A percentile compares a stretch with the other conserved stretches of the same genome.
phyloP scores from a whole-genome alignment of 352 stramenopile species.

The Globisporangium cederbergense region DNA sequence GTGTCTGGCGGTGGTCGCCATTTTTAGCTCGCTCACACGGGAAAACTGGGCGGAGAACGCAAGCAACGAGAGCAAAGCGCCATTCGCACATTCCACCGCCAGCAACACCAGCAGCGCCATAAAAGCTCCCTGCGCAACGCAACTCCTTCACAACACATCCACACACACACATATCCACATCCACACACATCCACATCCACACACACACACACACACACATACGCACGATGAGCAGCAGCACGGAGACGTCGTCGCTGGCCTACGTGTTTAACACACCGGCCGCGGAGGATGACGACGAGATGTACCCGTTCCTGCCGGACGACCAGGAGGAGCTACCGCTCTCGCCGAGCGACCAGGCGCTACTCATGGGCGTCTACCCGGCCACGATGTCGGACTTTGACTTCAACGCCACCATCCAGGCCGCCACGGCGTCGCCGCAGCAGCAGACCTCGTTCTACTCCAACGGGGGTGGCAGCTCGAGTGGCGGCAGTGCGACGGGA shows the following conservation, averaged over 20 bases:
- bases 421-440: slow-evolving; percentile 15
- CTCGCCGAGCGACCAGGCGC: slow-evolving; percentile 45
- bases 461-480: slow-evolving; percentile 1
- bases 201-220: background rate
- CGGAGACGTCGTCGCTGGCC: slow-evolving; percentile 27
- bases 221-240: slow-evolving; percentile 11
- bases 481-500: background rate
- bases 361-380: slow-evolving; percentile 60
- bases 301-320: slow-evolving; percentile 55
- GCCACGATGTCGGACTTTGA: slow-evolving; percentile 59
- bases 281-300: slow-evolving; percentile 44
- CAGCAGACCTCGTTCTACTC: slow-evolving; percentile 6
- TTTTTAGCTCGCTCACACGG: background rate
- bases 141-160: background rate
- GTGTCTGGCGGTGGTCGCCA: background rate
- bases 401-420: slow-evolving; percentile 55
- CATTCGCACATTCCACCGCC: background rate
- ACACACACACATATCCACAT: too few relatives aligned
- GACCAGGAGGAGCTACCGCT: slow-evolving; percentile 26
- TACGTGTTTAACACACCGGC: slow-evolving; percentile 43
- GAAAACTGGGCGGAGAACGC: background rate
- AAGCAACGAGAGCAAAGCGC: too few relatives aligned
- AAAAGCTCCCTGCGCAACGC: background rate
- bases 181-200: background rate
- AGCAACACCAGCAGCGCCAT: background rate